Base-by-base conservation (phyloP, 163 green algal genomes). In the Volvox carteri region DNA sequence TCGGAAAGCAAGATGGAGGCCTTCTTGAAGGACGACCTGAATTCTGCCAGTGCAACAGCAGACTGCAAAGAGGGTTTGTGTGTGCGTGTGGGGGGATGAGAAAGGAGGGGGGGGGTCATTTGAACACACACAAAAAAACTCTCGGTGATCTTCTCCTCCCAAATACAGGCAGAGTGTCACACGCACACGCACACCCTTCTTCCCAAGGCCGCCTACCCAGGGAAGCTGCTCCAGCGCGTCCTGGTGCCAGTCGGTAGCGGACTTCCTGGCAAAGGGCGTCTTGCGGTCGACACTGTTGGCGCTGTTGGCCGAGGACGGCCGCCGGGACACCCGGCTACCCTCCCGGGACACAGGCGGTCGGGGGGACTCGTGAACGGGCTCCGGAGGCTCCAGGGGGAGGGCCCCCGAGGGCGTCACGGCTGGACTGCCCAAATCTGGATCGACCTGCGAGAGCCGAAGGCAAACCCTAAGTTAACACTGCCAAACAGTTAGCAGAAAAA, bases 11-110 rank as follows among this genome's bases (percentile, higher is more conserved):
- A 0, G 33, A 87, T 78, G 5, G 5, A 3, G 25, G 6, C 4
- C 18, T 75, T 35, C 62, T 50, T 48, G n/a, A 78, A n/a, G 2
- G 35, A 62, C 3, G 37, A n/a, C 8, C 30, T n/a, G 62, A 70
- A 87, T 30, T 44, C 65, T 14, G n/a, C 8, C 30, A 87, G 79
- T 1, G 79, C 79, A 0, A 39, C 14, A 23, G 41, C 16, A 1
- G 79, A 87, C 79, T 87, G 79, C 19, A 30, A n/a, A 65, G 54
- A 23, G 54, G n/a, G n/a, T n/a, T n/a, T n/a, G n/a, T n/a, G n/a
- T n/a, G n/a, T n/a, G n/a, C n/a, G n/a, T n/a, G n/a, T n/a, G n/a
- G n/a, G n/a, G n/a, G n/a, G n/a, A n/a, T n/a, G n/a, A n/a, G n/a
- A n/a, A n/a, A n/a, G n/a, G n/a, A n/a, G n/a, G n/a, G n/a, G n/a